These are phyloP conservation scores for Phytopythium aichiense DNA, from an alignment of 352 stramenopile species.

Conservation along the genomic window DNA sequence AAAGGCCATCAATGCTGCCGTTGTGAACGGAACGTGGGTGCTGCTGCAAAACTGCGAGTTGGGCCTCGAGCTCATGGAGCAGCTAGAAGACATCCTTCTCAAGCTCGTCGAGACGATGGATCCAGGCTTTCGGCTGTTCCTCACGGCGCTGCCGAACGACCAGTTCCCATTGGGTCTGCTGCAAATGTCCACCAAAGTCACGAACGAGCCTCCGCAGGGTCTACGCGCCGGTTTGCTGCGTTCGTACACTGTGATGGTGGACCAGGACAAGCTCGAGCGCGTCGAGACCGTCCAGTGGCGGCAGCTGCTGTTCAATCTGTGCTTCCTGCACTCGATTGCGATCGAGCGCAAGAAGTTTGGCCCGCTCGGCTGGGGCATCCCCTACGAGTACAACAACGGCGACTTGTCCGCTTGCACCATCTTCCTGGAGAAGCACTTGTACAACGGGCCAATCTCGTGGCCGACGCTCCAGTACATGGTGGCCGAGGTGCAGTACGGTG, in stretches of 20 bases:
- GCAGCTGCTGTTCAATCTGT: slow-evolving; percentile 96
- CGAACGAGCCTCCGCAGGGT: slow-evolving; percentile 96
- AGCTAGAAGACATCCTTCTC: slow-evolving; percentile 97
- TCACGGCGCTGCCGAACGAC: slow-evolving; percentile 95
- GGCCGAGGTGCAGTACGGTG: slow-evolving; percentile 97
- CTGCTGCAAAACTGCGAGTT: slow-evolving; percentile 98
- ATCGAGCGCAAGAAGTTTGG: slow-evolving; percentile 99
- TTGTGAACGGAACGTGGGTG: slow-evolving; percentile 97
- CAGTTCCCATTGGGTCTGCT: slow-evolving; percentile 97
- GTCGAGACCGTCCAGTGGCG: slow-evolving; percentile 96
- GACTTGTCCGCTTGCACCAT: slow-evolving; percentile 97
- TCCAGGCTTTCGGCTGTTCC: slow-evolving; percentile 95
- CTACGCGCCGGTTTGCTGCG: slow-evolving; percentile 93
- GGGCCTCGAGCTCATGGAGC: slow-evolving; percentile 96
- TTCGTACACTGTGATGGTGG: slow-evolving; percentile 98
- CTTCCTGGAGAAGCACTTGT: slow-evolving; percentile 98
- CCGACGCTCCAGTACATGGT: slow-evolving; percentile 99
- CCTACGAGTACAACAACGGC: slow-evolving; percentile 99
- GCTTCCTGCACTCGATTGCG: slow-evolving; percentile 97
- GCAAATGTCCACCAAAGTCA: slow-evolving; percentile 99
- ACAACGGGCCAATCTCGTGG: slow-evolving; percentile 98
- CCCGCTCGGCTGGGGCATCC: slow-evolving; percentile 96
- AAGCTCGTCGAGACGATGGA: slow-evolving; percentile 96
- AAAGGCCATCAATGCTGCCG: slow-evolving; percentile 95
- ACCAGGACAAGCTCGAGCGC: slow-evolving; percentile 97